These are phyloP conservation scores for Tribonema minus DNA, from an alignment of 108 stramenopile genomes.

Conservation along the genomic window DNA sequence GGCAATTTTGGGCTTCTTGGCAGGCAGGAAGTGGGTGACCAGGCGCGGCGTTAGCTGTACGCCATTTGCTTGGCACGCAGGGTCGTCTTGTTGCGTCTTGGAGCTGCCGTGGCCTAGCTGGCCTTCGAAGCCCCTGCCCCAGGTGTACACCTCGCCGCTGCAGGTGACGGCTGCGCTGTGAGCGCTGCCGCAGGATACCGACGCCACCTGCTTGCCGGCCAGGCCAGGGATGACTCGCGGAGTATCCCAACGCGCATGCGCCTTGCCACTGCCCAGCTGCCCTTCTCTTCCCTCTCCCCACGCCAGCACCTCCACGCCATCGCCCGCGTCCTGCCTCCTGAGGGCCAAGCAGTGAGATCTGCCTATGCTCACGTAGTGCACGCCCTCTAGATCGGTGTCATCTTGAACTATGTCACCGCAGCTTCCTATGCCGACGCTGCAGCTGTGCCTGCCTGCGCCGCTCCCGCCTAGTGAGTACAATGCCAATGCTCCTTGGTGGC, in stretches of 20 bases:
- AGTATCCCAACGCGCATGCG: too few relatives aligned
- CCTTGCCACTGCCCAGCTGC: not conserved
- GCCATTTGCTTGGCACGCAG: too few relatives aligned
- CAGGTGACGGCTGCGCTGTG: not conserved
- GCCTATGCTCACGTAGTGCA: not conserved
- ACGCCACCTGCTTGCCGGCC: not conserved
- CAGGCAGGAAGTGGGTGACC: constrained; percentile 23
- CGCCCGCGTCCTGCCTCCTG: not conserved
- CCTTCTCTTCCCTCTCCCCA: not conserved
- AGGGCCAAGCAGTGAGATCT: not conserved
- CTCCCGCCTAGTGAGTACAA: too few relatives aligned
- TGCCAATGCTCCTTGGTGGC: too few relatives aligned
- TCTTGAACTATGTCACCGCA: not conserved
- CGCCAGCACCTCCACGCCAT: not conserved
- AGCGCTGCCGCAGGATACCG: not conserved
- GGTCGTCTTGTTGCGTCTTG: too few relatives aligned
- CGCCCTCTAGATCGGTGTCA: not conserved
- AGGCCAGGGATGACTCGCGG: not conserved
- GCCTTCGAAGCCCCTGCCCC: constrained; percentile 37
- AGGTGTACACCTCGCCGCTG: constrained; percentile 31
- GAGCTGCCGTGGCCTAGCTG: constrained; percentile 37
- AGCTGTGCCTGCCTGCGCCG: too few relatives aligned
- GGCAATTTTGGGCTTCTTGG: constrained; percentile 9
- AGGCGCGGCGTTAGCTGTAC: constrained; percentile 19
- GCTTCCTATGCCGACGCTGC: not conserved